Conservation (phyloP, 768 basidiomycete species). For the Russula sp. region DNA sequence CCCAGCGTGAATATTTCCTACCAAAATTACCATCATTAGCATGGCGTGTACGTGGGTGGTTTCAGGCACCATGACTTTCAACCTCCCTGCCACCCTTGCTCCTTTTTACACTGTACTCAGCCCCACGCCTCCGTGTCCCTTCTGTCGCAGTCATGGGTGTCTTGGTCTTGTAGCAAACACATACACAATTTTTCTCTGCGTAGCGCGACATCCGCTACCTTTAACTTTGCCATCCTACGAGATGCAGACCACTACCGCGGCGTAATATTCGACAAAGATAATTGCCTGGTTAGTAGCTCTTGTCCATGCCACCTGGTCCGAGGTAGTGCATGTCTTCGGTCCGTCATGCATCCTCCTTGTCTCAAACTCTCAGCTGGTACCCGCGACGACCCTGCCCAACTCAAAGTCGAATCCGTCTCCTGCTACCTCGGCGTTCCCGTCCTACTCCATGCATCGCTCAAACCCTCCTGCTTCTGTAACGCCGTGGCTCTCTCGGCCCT, state of each 20-base stretch:
- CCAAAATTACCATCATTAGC: background rate
- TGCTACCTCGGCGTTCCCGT: conserved; percentile 77
- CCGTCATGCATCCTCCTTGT: conserved; percentile 81
- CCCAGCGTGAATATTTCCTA: background rate
- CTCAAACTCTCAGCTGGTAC: conserved; percentile 93
- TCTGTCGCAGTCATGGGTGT: conserved; percentile 63
- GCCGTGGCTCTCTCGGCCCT: conserved; percentile 50
- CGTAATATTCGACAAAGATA: conserved; percentile 97
- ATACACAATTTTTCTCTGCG: conserved; percentile 13
- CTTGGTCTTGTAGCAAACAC: background rate
- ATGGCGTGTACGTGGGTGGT: background rate
- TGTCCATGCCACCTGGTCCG: conserved; percentile 66
- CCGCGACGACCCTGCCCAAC: conserved; percentile 64
- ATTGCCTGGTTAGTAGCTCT: conserved; percentile 67
- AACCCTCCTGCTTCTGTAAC: conserved; percentile 81
- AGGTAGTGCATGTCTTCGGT: conserved; percentile 71
- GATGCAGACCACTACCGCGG: conserved; percentile 79
- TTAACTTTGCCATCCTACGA: conserved; percentile 68
- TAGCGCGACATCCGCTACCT: conserved; percentile 84
- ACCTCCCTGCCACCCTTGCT: conserved; percentile 66
- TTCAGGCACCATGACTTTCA: conserved; percentile 57
- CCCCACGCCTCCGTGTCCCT: conserved; percentile 68
- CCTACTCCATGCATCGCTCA: conserved; percentile 68
- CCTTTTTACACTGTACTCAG: conserved; percentile 68
- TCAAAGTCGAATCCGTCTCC: conserved; percentile 89